phyloP scores from a whole-genome alignment of 805 yeast genomes.

The Naumovozyma dairenensis region DNA sequence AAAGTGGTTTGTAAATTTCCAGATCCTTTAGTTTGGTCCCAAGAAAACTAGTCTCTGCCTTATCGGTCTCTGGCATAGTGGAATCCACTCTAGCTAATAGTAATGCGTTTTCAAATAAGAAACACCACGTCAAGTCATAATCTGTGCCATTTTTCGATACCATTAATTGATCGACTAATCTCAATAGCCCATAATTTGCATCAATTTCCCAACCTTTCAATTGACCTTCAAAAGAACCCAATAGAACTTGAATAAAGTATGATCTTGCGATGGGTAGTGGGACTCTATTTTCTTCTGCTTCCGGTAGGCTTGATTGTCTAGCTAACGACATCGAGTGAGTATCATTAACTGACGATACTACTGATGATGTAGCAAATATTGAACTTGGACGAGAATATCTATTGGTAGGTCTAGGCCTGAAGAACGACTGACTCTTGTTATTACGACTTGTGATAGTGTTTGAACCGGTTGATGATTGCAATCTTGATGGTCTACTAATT shows the following conservation, averaged over 20 bases:
- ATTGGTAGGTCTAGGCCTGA: neutral
- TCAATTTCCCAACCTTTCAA: conserved; percentile 24
- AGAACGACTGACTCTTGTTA: neutral
- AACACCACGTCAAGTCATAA: conserved; percentile 26
- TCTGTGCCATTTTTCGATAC: conserved; percentile 22
- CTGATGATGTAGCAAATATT: conserved; percentile 8
- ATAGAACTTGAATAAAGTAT: conserved; percentile 16
- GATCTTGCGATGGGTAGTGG: conserved; percentile 20
- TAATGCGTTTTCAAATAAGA: conserved; percentile 26
- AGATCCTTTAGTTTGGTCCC: conserved; percentile 8
- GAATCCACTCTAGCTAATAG: conserved; percentile 9
- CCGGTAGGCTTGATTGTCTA: neutral
- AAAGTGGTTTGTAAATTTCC: conserved; percentile 9
- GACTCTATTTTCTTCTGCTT: conserved; percentile 1
- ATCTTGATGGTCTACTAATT: neutral
- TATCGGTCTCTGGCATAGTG: neutral
- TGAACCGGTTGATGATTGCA: neutral
- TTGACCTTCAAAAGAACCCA: conserved; percentile 10
- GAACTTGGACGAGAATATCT: conserved; percentile 6
- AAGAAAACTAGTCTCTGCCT: conserved; percentile 3
- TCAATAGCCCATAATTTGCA: conserved; percentile 26
- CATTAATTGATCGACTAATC: conserved; percentile 29
- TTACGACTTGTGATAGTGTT: neutral
- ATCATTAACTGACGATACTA: conserved; percentile 9
- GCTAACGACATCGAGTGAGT: neutral